Percentiles rank a stretch among this genome's conserved stretches.
Conservation (phyloP, 169 alveolate genomes). For the Fabrea salina region DNA sequence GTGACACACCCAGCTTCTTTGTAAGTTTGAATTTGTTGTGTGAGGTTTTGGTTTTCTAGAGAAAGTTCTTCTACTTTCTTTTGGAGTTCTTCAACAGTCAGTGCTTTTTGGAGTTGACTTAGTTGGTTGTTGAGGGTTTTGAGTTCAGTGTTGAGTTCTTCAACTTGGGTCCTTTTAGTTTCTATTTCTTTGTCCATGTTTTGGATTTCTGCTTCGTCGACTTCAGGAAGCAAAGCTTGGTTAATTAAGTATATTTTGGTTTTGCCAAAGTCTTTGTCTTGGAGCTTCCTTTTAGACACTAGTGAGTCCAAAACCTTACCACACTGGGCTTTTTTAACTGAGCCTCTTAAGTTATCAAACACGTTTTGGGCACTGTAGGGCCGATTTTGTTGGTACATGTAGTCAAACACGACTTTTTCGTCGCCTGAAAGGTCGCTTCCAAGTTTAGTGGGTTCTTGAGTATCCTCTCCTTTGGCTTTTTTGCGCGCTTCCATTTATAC, state of each 20-base stretch:
- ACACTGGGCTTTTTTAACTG: constrained; percentile 39
- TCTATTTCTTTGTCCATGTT: constrained; percentile 46
- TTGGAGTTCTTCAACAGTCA: constrained; percentile 31
- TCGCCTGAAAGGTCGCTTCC: constrained; percentile 43
- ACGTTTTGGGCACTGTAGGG: constrained; percentile 48
- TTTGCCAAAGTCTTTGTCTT: constrained; percentile 55
- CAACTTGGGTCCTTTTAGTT: constrained; percentile 35
- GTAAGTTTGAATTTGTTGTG: constrained; percentile 1
- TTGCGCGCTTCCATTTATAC: too few relatives aligned
- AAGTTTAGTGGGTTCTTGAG: too few relatives aligned
- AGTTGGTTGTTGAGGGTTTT: constrained; percentile 30
- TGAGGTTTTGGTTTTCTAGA: neutral
- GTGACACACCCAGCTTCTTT: constrained; percentile 36
- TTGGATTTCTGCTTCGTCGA: constrained; percentile 29
- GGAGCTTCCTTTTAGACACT: constrained; percentile 15
- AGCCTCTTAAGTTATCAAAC: constrained; percentile 40
- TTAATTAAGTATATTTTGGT: constrained; percentile 48
- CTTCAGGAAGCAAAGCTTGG: constrained; percentile 38
- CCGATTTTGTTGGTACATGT: constrained; percentile 51
- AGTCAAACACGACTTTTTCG: constrained; percentile 41
- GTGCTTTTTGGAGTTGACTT: constrained; percentile 28
- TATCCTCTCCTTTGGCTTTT: too few relatives aligned
- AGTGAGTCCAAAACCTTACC: constrained; percentile 46
- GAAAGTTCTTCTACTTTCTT: constrained; percentile 26
- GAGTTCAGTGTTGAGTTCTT: constrained; percentile 16